These are phyloP conservation scores for Lecanicillium sp. DNA, from an alignment of 2,329 filamentous ascomycete species.

Conservation along the genomic window DNA sequence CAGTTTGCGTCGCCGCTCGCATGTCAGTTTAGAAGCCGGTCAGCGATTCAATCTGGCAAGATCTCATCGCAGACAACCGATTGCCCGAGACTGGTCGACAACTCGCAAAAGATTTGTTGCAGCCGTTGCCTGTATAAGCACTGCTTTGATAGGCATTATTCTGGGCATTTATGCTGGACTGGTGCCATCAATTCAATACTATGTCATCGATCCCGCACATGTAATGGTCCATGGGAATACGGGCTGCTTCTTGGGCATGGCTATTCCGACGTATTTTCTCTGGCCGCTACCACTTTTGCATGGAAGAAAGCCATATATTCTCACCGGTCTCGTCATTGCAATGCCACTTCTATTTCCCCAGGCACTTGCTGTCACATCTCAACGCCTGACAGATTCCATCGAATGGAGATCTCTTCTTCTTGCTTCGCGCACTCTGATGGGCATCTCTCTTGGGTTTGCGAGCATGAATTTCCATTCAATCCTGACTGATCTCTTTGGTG, in stretches of 20 bases:
- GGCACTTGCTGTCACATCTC: slow-evolving; percentile 56
- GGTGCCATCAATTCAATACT: slow-evolving; percentile 74
- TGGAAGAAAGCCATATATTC: slow-evolving; percentile 71
- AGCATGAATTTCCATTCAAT: slow-evolving; percentile 72
- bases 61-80: slow-evolving; percentile 55
- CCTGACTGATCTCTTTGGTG: slow-evolving; percentile 69
- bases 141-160: slow-evolving; percentile 62
- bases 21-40: slow-evolving; percentile 46
- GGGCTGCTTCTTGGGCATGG: slow-evolving; percentile 64
- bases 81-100: slow-evolving; percentile 67
- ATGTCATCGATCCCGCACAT: slow-evolving; percentile 63
- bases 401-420: slow-evolving; percentile 57
- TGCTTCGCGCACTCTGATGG: slow-evolving; percentile 58
- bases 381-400: slow-evolving; percentile 48
- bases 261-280: slow-evolving; percentile 61
- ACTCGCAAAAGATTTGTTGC: slow-evolving; percentile 64
- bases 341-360: slow-evolving; percentile 73
- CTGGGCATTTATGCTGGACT: slow-evolving; percentile 73
- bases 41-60: slow-evolving; percentile 47
- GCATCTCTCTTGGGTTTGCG: slow-evolving; percentile 64
- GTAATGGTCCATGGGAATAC: slow-evolving; percentile 67
- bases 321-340: slow-evolving; percentile 60
- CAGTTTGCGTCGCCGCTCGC: slow-evolving; percentile 44
- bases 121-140: slow-evolving; percentile 64
- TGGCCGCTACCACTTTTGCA: slow-evolving; percentile 73